Evolutionary conservation across 2,329 filamentous ascomycete genomes (phyloP), one percentile per base, ranked within the genome.

Genomic region (Mollisiaceae sp.): DNA sequence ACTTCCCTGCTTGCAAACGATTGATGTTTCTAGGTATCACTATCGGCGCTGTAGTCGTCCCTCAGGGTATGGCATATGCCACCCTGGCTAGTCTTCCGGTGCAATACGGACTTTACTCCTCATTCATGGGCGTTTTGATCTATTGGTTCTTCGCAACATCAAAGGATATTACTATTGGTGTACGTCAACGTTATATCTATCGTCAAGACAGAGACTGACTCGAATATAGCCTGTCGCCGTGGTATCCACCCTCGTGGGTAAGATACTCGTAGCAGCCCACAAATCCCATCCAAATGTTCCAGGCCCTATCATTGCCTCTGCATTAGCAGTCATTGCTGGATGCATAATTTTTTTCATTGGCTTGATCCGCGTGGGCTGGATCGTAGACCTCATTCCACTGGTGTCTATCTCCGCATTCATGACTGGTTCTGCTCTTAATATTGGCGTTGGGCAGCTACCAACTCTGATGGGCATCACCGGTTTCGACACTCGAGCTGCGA

Each of bases 81-180:
- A 83, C 89, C 67, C 84, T 98, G 32, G 94, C 94, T 54, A 85
- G 89, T 67, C 83, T 98, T n/a, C 84, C 87, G 0, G 86, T 90
- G 6, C 85, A 98, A 75, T 98, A 89, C 74, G 94, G 94, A 60
- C 85, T 98, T 0, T 97, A 97, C 79, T 95, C 94, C 0, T 97
- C 94, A 0, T 98, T 99, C 76, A 95, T 97, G 85, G 95, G 94
- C 59, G 94, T 97, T 18, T 78, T 97, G 68, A 84, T 97, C 67
- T 99, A 99, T 79, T 98, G 94, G 94, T 91, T 97, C 76, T 98
- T 98, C 75, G 95, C 94, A 39, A 99, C 95, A 0, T 97, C 94
- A 15, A 99, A 98, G 77, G 94, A 99, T 78, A 98, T 99, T 75
- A 97, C 94, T 11, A 98, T 98, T 64, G 94, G 94, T 18, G 90